A percentile compares a stretch with the other conserved stretches of the same genome.
These are phyloP conservation scores for Passiflora organensis DNA, from an alignment of 345 rosid species.

Conservation along the genomic window DNA sequence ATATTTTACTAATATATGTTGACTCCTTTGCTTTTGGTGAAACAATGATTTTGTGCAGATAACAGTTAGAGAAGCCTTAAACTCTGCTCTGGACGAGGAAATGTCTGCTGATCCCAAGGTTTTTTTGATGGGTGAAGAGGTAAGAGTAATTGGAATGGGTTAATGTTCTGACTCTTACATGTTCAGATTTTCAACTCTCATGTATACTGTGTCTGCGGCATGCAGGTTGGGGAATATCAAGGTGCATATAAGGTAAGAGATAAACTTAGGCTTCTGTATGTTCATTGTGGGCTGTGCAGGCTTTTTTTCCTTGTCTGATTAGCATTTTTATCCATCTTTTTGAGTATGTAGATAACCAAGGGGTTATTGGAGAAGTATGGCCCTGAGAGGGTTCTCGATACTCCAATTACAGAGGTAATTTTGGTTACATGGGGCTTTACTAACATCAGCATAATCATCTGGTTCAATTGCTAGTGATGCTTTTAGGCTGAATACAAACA, in stretches of 20 bases:
- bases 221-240: conserved; percentile 96
- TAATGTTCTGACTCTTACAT: neutral
- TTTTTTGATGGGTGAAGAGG: conserved; percentile 95
- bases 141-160: conserved; percentile 12
- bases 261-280: too few species aligned
- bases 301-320: neutral
- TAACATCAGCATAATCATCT: neutral
- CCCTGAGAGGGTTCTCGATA: conserved; percentile 85
- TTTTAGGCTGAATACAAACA: neutral
- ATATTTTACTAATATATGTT: neutral
- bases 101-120: conserved; percentile 95
- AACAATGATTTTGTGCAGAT: conserved; percentile 37
- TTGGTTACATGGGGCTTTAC: neutral
- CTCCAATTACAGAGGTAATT: conserved; percentile 89
- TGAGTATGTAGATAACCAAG: conserved; percentile 50
- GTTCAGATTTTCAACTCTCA: conserved; percentile 6
- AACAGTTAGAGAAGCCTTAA: conserved; percentile 73
- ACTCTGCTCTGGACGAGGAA: conserved; percentile 90
- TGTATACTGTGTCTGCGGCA: conserved; percentile 1
- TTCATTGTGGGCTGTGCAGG: neutral
- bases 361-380: conserved; percentile 86
- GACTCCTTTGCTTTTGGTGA: neutral
- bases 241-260: conserved; percentile 94
- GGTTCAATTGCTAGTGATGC: neutral
- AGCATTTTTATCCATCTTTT: conserved; percentile 7